These are phyloP conservation scores for Serpula lacrymans DNA, from an alignment of 768 basidiomycete genomes.

Conservation along the genomic window DNA sequence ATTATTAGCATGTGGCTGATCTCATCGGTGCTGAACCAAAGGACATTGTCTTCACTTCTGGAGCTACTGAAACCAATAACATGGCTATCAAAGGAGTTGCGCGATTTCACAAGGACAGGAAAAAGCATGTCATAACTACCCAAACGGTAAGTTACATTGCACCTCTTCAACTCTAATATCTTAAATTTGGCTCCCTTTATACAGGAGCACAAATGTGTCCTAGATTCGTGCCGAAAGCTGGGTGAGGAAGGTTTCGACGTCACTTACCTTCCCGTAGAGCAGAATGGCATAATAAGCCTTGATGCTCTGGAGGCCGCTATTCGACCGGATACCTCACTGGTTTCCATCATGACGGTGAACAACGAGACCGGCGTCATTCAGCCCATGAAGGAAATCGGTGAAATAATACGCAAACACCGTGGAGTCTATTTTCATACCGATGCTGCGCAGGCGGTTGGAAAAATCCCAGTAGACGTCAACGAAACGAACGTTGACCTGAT, in stretches of 20 bases:
- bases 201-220: conserved; percentile 99
- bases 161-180: not conserved
- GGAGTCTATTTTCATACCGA: conserved; percentile 97
- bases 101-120: conserved; percentile 91
- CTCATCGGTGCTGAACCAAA: conserved; percentile 93
- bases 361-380: conserved; percentile 99
- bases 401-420: conserved; percentile 78
- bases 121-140: conserved; percentile 89
- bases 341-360: conserved; percentile 98
- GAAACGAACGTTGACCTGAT: conserved; percentile 93
- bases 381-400: conserved; percentile 93
- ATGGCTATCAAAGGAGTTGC: conserved; percentile 97
- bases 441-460: conserved; percentile 92
- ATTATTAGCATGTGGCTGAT: conserved; percentile 75
- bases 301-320: conserved; percentile 82
- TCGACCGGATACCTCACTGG: conserved; percentile 88
- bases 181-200: not conserved
- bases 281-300: conserved; percentile 79
- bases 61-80: conserved; percentile 97
- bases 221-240: conserved; percentile 95
- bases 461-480: conserved; percentile 90
- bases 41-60: conserved; percentile 96
- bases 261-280: conserved; percentile 93
- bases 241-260: conserved; percentile 97
- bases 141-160: conserved; percentile 66